Base-by-base conservation (phyloP, 805 yeast genomes). In the Lipomyces yamanashiensis region DNA sequence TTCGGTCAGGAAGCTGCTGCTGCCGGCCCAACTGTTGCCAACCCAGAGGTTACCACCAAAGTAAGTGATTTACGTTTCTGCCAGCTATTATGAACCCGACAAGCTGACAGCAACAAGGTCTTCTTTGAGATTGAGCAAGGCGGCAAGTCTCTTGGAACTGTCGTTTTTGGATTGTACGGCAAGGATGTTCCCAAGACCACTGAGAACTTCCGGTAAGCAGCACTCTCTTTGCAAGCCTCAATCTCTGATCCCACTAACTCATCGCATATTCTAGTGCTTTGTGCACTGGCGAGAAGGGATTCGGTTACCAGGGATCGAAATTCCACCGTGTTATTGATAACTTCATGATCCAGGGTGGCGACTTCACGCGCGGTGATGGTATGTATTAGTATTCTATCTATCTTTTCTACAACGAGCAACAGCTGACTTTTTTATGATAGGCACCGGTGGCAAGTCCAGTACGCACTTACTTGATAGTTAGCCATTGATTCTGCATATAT, bases 271-370 rank as follows among this genome's bases (percentile, higher is more conserved):
- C 89, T 76, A 80, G 90, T 72, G 89, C 89, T 72, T 82, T 92
- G 76, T 80, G 91, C 54, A 80, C 86, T 55, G 93, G 96, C 23
- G 89, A 86, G 60, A 91, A 91, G 74, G 77, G 81, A 43, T 87
- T 73, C 87, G 88, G 88, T 41, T 90, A 87, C 79, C 78, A 81
- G 70, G 83, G 82, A 63, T 83, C 91, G 4, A 77, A 80, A 19
- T 88, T 91, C 82, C 95, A 89, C 77, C 82, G 92, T 65, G 85
- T 91, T 56, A 87, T 89, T 54, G 66, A 64, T 48, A 81, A 82
- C 61, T 89, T 89, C 74, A 86, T 90, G 88, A 82, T 92, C 70
- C 96, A 90, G 78, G 96, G 96, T 62, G 97, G 97, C 67, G 93
- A 90, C 76, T 86, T 87, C 74, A 86, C 88, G 68, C 82, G 71